Conservation (phyloP, 2,329 filamentous ascomycete genomes). For the Anisogramma anomala region DNA sequence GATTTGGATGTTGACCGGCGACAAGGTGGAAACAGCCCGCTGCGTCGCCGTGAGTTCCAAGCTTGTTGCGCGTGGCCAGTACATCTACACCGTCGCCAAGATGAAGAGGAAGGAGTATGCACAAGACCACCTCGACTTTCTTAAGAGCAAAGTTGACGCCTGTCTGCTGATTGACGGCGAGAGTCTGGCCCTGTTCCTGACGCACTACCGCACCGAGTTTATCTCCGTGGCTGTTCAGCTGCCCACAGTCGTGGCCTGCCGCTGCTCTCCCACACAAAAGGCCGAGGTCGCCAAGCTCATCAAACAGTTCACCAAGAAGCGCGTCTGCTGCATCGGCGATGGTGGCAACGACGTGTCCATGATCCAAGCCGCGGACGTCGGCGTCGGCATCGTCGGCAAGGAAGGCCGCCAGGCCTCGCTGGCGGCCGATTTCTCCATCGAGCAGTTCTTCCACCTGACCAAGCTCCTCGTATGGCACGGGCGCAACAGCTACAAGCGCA, state of each 20-base stretch:
- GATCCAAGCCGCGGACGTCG: conserved; percentile 97
- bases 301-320: conserved; percentile 81
- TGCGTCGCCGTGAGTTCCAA: conserved; percentile 95
- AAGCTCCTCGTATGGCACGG: conserved; percentile 99
- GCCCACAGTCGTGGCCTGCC: conserved; percentile 88
- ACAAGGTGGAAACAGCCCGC: conserved; percentile 95
- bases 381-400: conserved; percentile 95
- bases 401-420: conserved; percentile 90
- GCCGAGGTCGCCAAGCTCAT: conserved; percentile 88
- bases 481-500: conserved; percentile 91
- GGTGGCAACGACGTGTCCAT: conserved; percentile 98
- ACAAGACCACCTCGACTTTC: conserved; percentile 77
- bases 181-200: conserved; percentile 71
- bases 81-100: conserved; percentile 86
- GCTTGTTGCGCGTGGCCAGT: conserved; percentile 83
- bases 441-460: conserved; percentile 87
- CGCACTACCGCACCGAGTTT: conserved; percentile 72
- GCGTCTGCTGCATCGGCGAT: conserved; percentile 94
- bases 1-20: conserved; percentile 98
- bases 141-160: conserved; percentile 74
- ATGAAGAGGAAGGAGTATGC: conserved; percentile 74
- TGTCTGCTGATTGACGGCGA: conserved; percentile 93
- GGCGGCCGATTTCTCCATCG: conserved; percentile 92
- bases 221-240: conserved; percentile 78
- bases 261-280: conserved; percentile 94